Evolutionary conservation across 768 basidiomycete species (phyloP), one percentile per base, ranked within the genome.

Genomic region (Solioccasus polychromus): DNA sequence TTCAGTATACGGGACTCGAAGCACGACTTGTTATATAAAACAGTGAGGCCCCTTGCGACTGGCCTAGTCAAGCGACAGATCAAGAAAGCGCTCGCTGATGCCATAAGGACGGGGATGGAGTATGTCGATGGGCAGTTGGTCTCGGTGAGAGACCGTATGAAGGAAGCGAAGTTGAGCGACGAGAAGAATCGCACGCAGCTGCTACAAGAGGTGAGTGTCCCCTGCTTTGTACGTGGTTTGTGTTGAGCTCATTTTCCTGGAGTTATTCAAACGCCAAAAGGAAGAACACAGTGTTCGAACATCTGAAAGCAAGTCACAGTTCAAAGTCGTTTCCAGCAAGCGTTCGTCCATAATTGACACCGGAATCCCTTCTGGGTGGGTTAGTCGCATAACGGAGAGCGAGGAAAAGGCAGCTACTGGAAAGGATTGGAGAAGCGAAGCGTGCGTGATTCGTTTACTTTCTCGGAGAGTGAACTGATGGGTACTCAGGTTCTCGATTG

Each of bases 1-100:
- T 95, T 94, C 69, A 79, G 82, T 20, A 90, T 99, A 56, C 81
- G 92, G 5, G 93, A 97, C 53, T 79, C 85, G 51, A 94, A 93
- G 68, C 92, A 96, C 68, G 88, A 92, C 58, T 68, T 87, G 20
- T 64, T 94, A 51, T 95, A 94, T 76, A 92, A 88, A 74, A 85
- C 88, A 0, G 54, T 96, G 30, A 80, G 78, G 42, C 85, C 87
- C 4, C 74, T 92, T 31, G 88, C 88, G 11, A 92, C 82, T 2
- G 80, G 79, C 6, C 70, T 96, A 30, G 82, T 99, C 57, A 94
- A 93, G 77, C 78, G 73, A 54, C 63, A 82, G 54, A 74, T 86
- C 57, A 71, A 77, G 62, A 77, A 72, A 57, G 85, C 78, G 1
- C 70, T 83, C 28, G 66, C 71, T 32, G 84, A 82, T 42, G 83